Evolutionary conservation across 1,284 basidiomycete genomes (phyloP).

Genomic region (Ganoderma multipileum): DNA sequence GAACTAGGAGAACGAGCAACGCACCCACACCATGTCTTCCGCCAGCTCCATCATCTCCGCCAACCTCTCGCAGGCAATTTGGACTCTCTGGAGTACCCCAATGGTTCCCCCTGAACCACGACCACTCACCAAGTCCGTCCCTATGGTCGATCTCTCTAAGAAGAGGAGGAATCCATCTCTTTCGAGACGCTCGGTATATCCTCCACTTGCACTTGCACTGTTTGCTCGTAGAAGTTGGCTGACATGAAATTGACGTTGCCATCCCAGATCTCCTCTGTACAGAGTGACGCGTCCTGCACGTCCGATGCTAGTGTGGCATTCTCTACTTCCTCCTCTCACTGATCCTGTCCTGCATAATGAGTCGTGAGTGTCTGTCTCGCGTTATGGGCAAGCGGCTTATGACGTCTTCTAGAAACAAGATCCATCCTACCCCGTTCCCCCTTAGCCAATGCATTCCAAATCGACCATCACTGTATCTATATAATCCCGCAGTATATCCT

Average conservation of each 20-base stretch:
- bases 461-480: neutral
- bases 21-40: conserved; percentile 5
- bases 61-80: conserved; percentile 28
- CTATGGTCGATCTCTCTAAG: conserved; percentile 18
- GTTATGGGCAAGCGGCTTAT: neutral
- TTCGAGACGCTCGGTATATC: conserved; percentile 17
- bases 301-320: neutral
- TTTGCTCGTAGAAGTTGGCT: neutral
- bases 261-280: conserved; percentile 7
- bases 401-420: neutral
- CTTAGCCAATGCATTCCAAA: neutral
- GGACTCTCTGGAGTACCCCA: conserved; percentile 35
- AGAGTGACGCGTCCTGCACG: conserved; percentile 1
- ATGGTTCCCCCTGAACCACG: conserved; percentile 33
- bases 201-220: neutral
- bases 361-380: neutral
- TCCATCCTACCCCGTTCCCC: neutral
- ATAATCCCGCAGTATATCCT: neutral
- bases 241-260: neutral
- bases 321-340: neutral
- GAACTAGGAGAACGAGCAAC: neutral
- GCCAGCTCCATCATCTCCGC: conserved; percentile 12
- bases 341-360: neutral
- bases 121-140: conserved; percentile 20
- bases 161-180: neutral